A percentile compares a stretch with the other conserved stretches of the same genome.
Evolutionary conservation across 2,329 filamentous ascomycete genomes (phyloP).

Genomic region (Torrubiellomyces zombiae): DNA sequence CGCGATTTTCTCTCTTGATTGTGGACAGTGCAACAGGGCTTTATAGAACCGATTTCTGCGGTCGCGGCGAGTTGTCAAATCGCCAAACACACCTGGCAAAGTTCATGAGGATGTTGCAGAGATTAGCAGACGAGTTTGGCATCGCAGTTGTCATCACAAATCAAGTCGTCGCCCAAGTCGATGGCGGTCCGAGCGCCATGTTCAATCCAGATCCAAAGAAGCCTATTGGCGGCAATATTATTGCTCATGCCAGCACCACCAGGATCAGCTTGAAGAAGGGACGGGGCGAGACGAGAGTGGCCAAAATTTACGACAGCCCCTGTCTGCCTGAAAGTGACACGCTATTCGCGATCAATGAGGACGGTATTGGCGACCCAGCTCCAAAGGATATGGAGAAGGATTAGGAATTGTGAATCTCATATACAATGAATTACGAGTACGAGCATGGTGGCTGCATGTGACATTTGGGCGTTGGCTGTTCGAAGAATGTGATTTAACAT

Average conservation of each 20-base stretch:
- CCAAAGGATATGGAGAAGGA: conserved; percentile 93
- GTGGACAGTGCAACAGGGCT: conserved; percentile 92
- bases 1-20: conserved; percentile 84
- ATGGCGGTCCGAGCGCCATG: conserved; percentile 91
- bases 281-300: conserved; percentile 83
- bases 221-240: conserved; percentile 96
- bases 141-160: conserved; percentile 98
- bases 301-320: conserved; percentile 98
- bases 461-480: no score
- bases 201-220: conserved; percentile 99
- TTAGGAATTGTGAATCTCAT: conserved; percentile 14
- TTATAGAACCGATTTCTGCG: conserved; percentile 91
- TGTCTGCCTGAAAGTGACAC: conserved; percentile 94
- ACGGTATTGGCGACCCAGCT: conserved; percentile 87
- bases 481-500: conserved; percentile 4
- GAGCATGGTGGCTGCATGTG: no score
- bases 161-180: conserved; percentile 95
- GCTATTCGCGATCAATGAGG: conserved; percentile 90
- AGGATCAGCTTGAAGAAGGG: conserved; percentile 92
- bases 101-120: conserved; percentile 72
- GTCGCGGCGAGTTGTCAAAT: conserved; percentile 91
- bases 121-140: conserved; percentile 69
- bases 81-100: conserved; percentile 79
- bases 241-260: conserved; percentile 92
- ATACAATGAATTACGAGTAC: no score